Evolutionary conservation across 2,329 filamentous ascomycete genomes (phyloP), one percentile per base, ranked within the genome.

Genomic region (Fusarium sp.): DNA sequence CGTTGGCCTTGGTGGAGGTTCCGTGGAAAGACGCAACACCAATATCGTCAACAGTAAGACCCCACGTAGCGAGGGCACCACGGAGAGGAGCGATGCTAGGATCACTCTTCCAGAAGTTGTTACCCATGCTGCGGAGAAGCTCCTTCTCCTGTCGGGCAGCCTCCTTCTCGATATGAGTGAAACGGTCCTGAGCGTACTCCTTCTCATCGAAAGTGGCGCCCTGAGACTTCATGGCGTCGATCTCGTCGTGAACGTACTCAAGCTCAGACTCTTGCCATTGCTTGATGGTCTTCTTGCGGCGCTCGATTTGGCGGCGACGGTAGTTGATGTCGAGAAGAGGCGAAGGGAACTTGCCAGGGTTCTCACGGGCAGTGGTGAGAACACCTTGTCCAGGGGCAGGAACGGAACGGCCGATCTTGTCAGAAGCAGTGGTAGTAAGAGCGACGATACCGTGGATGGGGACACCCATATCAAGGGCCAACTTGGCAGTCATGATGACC

Each of bases 31-130:
- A 98, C 17, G 96, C 95, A 67, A 99, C 94, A 72, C 86, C 91
- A 34, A 99, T 89, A 75, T 99, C 96, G 76, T 99, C 96, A 69
- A 99, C 93, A 14, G 96, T 98, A 56, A 99, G 90, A 77, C 95
- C 96, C 96, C 96, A 99, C 12, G 95, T 98, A 48, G 96, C 96
- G 67, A 99, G 88, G 59, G 96, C 94, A 81, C 96, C 96, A 78
- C 96, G 94, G 42, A 99, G 89, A 76, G 96, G 96, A 76, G 96
- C 95, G 76, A 99, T 99, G 75, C 89, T 90, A 42, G 93, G 84
- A 77, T 99, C 95, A 75, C 93, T 90, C 86, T 96, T 97, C 96
- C 96, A 99, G 88, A 99, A 99, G 82, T 92, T 94, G 86, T 99
- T 99, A 77, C 96, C 96, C 73, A 97, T 88, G 81, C 93, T 97